These are phyloP conservation scores for Quercus tomentella DNA, from an alignment of 331 rosid species.

Conservation along the genomic window DNA sequence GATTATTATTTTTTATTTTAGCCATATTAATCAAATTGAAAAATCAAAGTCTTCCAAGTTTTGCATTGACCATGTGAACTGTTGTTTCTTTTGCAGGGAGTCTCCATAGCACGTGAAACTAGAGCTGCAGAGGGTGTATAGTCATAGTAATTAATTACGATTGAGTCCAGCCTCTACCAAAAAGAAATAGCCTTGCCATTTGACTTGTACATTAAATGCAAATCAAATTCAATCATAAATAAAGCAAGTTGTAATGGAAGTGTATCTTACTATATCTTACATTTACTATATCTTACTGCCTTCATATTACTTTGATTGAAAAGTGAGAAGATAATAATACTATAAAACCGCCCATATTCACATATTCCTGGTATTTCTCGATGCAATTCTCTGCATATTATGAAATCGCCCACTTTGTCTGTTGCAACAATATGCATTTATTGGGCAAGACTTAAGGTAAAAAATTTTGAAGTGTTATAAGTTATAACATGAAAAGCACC, in stretches of 20 bases:
- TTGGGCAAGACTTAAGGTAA: too few species aligned
- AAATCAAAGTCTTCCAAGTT: background rate
- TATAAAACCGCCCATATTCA: background rate
- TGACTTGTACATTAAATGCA: background rate
- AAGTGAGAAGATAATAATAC: background rate
- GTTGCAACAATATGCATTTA: too few species aligned
- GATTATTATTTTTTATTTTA: too few species aligned
- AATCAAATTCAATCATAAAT: background rate
- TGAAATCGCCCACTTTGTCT: too few species aligned
- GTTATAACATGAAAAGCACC: too few species aligned
- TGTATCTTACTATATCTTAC: background rate
- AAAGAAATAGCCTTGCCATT: background rate
- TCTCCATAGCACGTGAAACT: conserved; percentile 49
- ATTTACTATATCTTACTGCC: background rate
- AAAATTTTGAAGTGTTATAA: too few species aligned
- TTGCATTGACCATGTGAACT: background rate
- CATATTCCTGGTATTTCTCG: background rate
- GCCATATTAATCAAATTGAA: background rate
- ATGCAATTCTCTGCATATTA: background rate
- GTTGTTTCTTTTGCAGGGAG: conserved; percentile 47
- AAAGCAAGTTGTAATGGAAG: background rate
- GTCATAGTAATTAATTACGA: conserved; percentile 18
- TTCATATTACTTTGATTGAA: background rate
- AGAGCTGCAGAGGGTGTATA: conserved; percentile 25
- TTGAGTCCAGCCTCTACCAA: background rate